Evolutionary conservation across 2,329 filamentous ascomycete species (phyloP).

Genomic region (Xylariaceae sp.): DNA sequence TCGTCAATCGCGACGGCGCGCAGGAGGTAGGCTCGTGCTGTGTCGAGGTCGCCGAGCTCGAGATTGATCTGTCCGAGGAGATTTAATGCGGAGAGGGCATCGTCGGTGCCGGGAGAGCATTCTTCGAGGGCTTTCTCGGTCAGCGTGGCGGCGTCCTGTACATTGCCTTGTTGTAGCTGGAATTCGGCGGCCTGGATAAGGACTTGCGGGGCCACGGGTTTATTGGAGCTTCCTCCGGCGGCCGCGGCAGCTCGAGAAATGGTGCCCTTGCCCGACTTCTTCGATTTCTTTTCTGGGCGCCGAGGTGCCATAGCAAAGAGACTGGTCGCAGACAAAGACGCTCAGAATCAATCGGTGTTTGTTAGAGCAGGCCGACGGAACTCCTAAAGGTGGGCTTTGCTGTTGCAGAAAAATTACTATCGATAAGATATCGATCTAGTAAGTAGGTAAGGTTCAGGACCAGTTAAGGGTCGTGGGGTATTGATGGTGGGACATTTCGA

Average conservation of each 20-base stretch:
- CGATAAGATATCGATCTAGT: conserved; percentile 31
- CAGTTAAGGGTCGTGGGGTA: not conserved
- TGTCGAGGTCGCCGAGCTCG: conserved; percentile 80
- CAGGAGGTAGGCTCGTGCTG: conserved; percentile 74
- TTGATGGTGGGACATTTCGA: not conserved
- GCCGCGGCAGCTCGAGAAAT: conserved; percentile 34
- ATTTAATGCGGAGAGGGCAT: conserved; percentile 71
- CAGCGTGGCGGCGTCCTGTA: conserved; percentile 39
- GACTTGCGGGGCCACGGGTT: conserved; percentile 40
- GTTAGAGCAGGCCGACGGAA: not conserved
- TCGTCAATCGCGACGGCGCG: conserved; percentile 78
- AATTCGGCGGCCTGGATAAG: conserved; percentile 44
- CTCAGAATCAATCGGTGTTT: conserved; percentile 8
- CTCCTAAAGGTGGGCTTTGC: conserved; percentile 5
- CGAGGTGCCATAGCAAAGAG: conserved; percentile 41
- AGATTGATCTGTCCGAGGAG: conserved; percentile 83
- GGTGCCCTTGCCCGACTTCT: conserved; percentile 38
- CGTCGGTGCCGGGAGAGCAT: conserved; percentile 46
- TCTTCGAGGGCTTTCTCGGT: conserved; percentile 41
- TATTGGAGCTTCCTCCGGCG: conserved; percentile 26
- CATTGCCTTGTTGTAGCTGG: conserved; percentile 43
- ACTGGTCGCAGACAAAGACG: conserved; percentile 11
- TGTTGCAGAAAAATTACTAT: conserved; percentile 36
- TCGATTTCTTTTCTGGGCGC: conserved; percentile 44
- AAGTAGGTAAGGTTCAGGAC: not conserved